Conservation (phyloP, 108 stramenopile genomes). For the Bacterosira constricta region DNA sequence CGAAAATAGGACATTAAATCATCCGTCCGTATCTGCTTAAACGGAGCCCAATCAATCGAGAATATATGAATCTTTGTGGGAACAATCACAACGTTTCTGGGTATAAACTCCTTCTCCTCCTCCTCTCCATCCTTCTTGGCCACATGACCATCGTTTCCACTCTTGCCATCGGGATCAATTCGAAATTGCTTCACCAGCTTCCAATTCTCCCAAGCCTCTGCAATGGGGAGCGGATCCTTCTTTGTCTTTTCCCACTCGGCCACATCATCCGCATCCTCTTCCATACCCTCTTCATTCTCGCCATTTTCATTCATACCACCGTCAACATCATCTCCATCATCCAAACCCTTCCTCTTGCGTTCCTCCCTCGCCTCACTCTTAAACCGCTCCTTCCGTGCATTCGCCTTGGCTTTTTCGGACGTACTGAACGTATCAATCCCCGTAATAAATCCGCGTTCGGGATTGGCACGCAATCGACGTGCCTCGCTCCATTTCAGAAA, state of each 20-base stretch:
- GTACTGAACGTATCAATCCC: slow-evolving; percentile 75
- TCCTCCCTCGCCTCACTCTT: slow-evolving; percentile 19
- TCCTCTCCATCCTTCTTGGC: slow-evolving; percentile 16
- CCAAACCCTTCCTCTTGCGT: slow-evolving; percentile 28
- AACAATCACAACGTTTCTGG: slow-evolving; percentile 12
- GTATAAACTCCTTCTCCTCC: slow-evolving; percentile 35
- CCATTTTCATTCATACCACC: slow-evolving; percentile 11
- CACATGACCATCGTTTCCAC: slow-evolving; percentile 28
- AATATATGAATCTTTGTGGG: slow-evolving; percentile 81
- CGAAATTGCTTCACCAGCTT: slow-evolving; percentile 60
- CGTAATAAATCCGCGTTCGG: slow-evolving; percentile 70
- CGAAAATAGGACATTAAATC: slow-evolving; percentile 64
- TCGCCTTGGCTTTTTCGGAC: slow-evolving; percentile 67
- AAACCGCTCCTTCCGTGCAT: slow-evolving; percentile 74
- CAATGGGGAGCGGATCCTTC: slow-evolving; percentile 55
- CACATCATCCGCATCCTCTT: slow-evolving; percentile 43
- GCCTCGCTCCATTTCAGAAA: slow-evolving; percentile 81
- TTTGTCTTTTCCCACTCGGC: slow-evolving; percentile 50
- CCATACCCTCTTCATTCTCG: slow-evolving; percentile 39
- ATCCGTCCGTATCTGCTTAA: slow-evolving; percentile 85
- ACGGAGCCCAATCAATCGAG: slow-evolving; percentile 81
- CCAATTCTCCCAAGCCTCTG: slow-evolving; percentile 86
- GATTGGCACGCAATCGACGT: slow-evolving; percentile 62
- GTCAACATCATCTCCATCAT: slow-evolving; percentile 16
- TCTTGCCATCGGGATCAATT: slow-evolving; percentile 55